Evolutionary conservation across 352 stramenopile species (phyloP).

Genomic region (Phytophthora melonis): DNA sequence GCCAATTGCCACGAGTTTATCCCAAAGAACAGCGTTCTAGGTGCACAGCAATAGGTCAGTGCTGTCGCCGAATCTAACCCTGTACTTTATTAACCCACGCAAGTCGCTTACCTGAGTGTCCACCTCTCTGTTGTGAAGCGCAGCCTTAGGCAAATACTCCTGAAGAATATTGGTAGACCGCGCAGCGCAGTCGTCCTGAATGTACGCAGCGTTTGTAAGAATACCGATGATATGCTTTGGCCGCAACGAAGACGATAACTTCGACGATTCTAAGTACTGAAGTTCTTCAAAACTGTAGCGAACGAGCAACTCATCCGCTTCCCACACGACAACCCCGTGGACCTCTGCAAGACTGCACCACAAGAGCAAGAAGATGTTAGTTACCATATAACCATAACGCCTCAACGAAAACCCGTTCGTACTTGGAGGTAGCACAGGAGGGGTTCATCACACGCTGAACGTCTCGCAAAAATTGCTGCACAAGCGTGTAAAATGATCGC

Average conservation of each 20-base stretch:
- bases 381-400: neutral
- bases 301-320: conserved; percentile 69
- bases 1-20: conserved; percentile 52
- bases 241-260: conserved; percentile 66
- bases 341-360: conserved; percentile 60
- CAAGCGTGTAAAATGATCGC: conserved; percentile 77
- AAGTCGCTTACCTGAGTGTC: conserved; percentile 45
- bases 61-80: neutral
- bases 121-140: conserved; percentile 55
- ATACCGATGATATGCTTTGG: conserved; percentile 75
- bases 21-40: conserved; percentile 65
- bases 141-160: conserved; percentile 60
- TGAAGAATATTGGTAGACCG: conserved; percentile 62
- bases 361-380: conserved; percentile 16
- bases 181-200: conserved; percentile 68
- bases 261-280: conserved; percentile 69
- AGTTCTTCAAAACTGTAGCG: conserved; percentile 69
- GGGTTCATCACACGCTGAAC: conserved; percentile 81
- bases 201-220: conserved; percentile 76
- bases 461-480: conserved; percentile 86
- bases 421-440: conserved; percentile 83
- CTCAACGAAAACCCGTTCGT: conserved; percentile 1
- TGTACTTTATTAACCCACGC: neutral
- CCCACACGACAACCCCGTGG: conserved; percentile 63
- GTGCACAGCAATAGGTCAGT: neutral